Conservation (phyloP, 345 rosid genomes). For the Citrus cavaleriei region DNA sequence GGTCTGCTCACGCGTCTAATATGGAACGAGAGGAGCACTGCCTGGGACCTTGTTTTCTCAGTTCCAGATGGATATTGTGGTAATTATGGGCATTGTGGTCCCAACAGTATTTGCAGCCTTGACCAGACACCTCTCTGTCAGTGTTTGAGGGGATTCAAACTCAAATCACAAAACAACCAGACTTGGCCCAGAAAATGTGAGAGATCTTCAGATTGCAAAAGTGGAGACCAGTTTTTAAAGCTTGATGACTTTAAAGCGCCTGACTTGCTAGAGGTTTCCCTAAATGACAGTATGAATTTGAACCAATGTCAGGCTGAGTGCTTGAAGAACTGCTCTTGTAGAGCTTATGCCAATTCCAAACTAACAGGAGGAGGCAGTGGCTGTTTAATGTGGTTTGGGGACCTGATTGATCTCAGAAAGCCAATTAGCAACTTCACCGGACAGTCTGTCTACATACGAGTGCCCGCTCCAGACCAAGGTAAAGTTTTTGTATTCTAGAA, state of each 20-base stretch:
- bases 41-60: neutral
- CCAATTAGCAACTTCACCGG: neutral
- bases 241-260: too few relatives aligned
- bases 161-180: neutral
- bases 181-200: neutral
- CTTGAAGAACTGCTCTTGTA: neutral
- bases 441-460: neutral
- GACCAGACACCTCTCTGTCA: neutral
- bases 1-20: neutral
- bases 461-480: neutral
- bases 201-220: neutral
- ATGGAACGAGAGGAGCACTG: neutral
- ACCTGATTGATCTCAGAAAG: neutral
- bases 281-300: too few relatives aligned
- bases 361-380: neutral
- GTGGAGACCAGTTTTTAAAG: too few relatives aligned
- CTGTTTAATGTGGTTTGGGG: neutral
- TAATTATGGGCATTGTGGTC: neutral
- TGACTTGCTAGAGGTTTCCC: too few relatives aligned
- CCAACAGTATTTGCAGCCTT: neutral
- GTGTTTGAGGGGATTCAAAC: neutral
- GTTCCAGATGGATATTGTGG: neutral
- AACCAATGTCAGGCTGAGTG: neutral
- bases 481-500: too few relatives aligned
- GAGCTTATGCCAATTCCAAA: neutral